Percentiles rank a stretch among this genome's conserved stretches.
Evolutionary conservation across 768 basidiomycete genomes (phyloP).

Genomic region (Mycena albidolilacea): DNA sequence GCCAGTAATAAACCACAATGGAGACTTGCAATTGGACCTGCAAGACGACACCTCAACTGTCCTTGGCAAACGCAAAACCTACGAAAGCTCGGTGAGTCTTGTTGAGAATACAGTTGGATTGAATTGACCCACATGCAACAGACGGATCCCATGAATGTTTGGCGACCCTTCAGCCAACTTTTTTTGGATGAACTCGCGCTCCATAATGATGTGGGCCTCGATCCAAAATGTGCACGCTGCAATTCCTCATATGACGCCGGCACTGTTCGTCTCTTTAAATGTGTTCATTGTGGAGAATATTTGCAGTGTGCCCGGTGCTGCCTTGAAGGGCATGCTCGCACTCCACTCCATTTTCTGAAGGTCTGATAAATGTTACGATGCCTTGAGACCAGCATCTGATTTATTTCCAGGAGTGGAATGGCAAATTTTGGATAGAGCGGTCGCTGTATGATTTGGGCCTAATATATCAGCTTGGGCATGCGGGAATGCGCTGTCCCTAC

Average conservation of each 20-base stretch:
- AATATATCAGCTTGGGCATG: neutral
- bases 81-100: neutral
- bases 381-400: neutral
- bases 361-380: neutral
- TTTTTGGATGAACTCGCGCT: neutral
- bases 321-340: neutral
- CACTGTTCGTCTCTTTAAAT: neutral
- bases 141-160: neutral
- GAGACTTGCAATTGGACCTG: neutral
- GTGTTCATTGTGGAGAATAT: neutral
- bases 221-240: neutral
- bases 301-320: neutral
- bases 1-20: neutral
- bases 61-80: neutral
- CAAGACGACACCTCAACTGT: neutral
- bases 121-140: neutral
- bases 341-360: neutral
- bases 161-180: neutral
- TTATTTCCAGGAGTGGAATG: neutral
- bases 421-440: neutral
- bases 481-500: neutral
- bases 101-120: neutral
- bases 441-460: neutral
- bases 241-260: neutral
- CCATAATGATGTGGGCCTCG: neutral